A percentile compares a stretch with the other conserved stretches of the same genome.
Conservation (phyloP, 1,284 basidiomycete species). For the Sporisorium scitamineum region DNA sequence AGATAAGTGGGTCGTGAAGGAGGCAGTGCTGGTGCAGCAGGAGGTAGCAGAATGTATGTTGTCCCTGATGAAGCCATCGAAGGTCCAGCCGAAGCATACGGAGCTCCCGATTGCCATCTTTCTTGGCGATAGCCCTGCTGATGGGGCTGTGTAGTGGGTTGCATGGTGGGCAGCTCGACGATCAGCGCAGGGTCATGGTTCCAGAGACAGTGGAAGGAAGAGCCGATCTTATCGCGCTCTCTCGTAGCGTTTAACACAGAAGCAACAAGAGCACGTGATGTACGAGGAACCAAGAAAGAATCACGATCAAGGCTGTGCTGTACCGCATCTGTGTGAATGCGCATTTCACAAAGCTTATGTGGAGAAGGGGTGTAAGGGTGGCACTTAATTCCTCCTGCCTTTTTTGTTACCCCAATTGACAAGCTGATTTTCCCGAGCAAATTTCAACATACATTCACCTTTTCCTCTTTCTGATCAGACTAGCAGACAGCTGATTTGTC, state of each 20-base stretch:
- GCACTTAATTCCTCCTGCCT: too few relatives aligned
- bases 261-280: not conserved
- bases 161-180: conserved; percentile 9
- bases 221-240: not conserved
- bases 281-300: not conserved
- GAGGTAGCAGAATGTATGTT: conserved; percentile 14
- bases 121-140: conserved; percentile 15
- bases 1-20: conserved; percentile 7
- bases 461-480: too few relatives aligned
- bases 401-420: too few relatives aligned
- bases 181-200: not conserved
- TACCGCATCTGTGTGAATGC: not conserved
- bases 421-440: too few relatives aligned
- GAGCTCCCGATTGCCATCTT: conserved; percentile 8
- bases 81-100: conserved; percentile 1
- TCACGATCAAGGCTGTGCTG: conserved; percentile 5
- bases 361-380: not conserved
- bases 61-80: not conserved
- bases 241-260: not conserved
- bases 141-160: conserved; percentile 14
- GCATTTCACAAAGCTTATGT: conserved; percentile 1
- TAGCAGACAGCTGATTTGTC: too few relatives aligned
- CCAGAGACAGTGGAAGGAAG: not conserved
- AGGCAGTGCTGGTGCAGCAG: conserved; percentile 25
- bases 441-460: too few relatives aligned